Percentiles rank a stretch among this genome's conserved stretches.
phyloP scores from a whole-genome alignment of 176 grass and related monocot genomes.

The Musa schizocarpa region DNA sequence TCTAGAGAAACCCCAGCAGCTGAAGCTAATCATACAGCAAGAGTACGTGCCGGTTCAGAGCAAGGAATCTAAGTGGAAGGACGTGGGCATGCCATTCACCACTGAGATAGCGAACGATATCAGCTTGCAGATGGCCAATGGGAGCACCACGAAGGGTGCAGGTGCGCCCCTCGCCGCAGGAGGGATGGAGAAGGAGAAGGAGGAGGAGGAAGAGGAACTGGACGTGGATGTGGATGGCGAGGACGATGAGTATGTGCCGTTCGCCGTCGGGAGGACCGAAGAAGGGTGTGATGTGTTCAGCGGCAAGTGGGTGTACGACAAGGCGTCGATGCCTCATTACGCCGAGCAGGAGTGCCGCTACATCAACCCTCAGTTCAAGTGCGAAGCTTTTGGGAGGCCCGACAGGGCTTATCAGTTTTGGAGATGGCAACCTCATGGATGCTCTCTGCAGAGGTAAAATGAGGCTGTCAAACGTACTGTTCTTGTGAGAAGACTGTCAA shows the following conservation, averaged over 20 bases:
- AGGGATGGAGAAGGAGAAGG: neutral
- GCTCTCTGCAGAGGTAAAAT: constrained; percentile 13
- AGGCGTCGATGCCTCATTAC: constrained; percentile 6
- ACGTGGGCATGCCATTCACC: too few relatives aligned
- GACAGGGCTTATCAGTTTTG: constrained; percentile 7
- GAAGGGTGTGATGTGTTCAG: constrained; percentile 15
- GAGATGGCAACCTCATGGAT: constrained; percentile 21
- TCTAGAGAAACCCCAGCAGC: neutral
- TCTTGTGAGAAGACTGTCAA: too few relatives aligned
- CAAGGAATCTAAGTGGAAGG: neutral
- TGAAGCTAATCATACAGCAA: neutral
- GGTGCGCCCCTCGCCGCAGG: neutral
- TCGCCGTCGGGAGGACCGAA: constrained; percentile 4
- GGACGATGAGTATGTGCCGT: neutral
- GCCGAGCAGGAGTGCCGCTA: constrained; percentile 1
- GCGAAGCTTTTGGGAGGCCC: constrained; percentile 8
- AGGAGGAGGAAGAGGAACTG: neutral
- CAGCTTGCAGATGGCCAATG: too few relatives aligned
- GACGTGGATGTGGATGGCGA: neutral
- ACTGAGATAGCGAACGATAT: too few relatives aligned
- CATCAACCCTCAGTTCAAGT: constrained; percentile 10
- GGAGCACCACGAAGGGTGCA: too few relatives aligned
- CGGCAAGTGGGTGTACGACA: constrained; percentile 11
- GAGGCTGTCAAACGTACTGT: too few relatives aligned
- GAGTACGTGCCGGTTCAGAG: neutral